These are phyloP conservation scores for Galerina sulciceps DNA, from an alignment of 768 basidiomycete species.

Conservation along the genomic window DNA sequence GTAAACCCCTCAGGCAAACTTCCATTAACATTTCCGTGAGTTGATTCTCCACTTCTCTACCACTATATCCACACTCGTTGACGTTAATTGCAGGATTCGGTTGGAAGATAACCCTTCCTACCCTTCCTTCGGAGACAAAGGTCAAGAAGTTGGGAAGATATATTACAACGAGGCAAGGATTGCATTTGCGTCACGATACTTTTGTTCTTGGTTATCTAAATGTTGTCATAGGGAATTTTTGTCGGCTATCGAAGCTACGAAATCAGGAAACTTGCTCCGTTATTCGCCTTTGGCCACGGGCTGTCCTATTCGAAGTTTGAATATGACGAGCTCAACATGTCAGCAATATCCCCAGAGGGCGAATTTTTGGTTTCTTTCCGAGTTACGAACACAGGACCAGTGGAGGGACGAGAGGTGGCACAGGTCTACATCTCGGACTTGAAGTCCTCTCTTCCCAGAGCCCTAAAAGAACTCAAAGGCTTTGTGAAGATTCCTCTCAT, in stretches of 20 bases:
- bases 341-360: constrained; percentile 34
- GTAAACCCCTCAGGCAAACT: constrained; percentile 64
- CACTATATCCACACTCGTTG: background rate
- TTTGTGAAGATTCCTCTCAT: constrained; percentile 51
- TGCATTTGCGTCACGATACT: background rate
- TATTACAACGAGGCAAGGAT: constrained; percentile 47
- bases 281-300: constrained; percentile 62
- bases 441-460: constrained; percentile 45
- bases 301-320: constrained; percentile 64
- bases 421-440: constrained; percentile 53
- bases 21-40: constrained; percentile 57
- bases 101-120: constrained; percentile 58
- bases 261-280: constrained; percentile 42
- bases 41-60: background rate
- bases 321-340: constrained; percentile 45
- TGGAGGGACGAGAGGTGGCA: constrained; percentile 49
- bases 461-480: constrained; percentile 49
- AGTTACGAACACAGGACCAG: constrained; percentile 46
- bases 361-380: constrained; percentile 45
- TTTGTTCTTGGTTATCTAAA: constrained; percentile 4
- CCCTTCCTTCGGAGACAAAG: constrained; percentile 46
- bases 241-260: constrained; percentile 60
- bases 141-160: constrained; percentile 47
- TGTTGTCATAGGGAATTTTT: constrained; percentile 43
- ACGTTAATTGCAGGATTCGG: constrained; percentile 36